Conservation (phyloP, 805 yeast species). For the Candida xyloterini region DNA sequence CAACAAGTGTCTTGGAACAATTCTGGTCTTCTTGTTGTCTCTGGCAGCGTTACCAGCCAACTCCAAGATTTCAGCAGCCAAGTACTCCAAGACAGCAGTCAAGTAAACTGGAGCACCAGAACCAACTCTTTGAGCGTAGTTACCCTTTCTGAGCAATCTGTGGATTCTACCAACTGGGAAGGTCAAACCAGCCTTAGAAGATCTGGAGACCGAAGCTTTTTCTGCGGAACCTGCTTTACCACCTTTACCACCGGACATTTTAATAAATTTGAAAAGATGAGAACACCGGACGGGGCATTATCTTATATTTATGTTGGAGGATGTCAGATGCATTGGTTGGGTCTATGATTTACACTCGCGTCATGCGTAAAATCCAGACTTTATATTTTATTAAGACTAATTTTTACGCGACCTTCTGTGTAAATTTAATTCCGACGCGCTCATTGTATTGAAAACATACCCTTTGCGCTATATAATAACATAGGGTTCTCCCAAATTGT, state of each 20-base stretch:
- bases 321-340: background rate
- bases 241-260: conserved; percentile 72
- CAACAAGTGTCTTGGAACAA: conserved; percentile 97
- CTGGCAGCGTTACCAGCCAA: conserved; percentile 99
- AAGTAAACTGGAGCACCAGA: conserved; percentile 99
- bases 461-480: conserved; percentile 8
- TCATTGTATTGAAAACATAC: conserved; percentile 1
- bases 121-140: conserved; percentile 98
- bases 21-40: conserved; percentile 98
- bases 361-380: conserved; percentile 6
- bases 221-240: conserved; percentile 94
- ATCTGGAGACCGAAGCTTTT: conserved; percentile 96
- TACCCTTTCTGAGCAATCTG: conserved; percentile 93
- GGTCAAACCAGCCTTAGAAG: conserved; percentile 97
- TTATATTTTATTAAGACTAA: conserved; percentile 1
- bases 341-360: conserved; percentile 12
- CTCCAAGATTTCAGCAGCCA: conserved; percentile 97
- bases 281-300: conserved; percentile 8
- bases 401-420: conserved; percentile 9
- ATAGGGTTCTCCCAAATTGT: conserved; percentile 4
- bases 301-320: conserved; percentile 12
- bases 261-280: conserved; percentile 17
- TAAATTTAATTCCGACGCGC: conserved; percentile 11
- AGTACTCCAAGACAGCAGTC: conserved; percentile 94
- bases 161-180: conserved; percentile 99